These are phyloP conservation scores for Nannizziopsis arthrosporioides DNA, from an alignment of 2,329 filamentous ascomycete genomes.

Conservation along the genomic window DNA sequence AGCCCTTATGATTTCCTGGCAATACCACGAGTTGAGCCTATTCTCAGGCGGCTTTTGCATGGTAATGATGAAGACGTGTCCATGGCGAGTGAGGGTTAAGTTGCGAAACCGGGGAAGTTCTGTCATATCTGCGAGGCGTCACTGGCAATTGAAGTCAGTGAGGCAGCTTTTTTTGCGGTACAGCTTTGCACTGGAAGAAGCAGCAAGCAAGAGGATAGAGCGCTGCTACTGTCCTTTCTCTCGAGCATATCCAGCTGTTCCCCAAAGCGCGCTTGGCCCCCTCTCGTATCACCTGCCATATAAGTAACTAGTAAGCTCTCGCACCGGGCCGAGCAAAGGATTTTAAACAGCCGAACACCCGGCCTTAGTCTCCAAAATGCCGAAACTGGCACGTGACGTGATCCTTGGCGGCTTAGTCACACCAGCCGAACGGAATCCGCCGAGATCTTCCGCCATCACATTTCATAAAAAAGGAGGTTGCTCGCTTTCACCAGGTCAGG, in stretches of 20 bases:
- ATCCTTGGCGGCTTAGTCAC: slow-evolving; percentile 7
- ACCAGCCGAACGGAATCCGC: background rate
- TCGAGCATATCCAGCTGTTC: too few relatives aligned
- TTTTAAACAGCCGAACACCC: slow-evolving; percentile 6
- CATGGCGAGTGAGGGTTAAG: slow-evolving; percentile 37
- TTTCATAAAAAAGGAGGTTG: background rate
- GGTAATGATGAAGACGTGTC: slow-evolving; percentile 42
- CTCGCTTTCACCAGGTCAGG: slow-evolving; percentile 11
- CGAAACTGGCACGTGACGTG: slow-evolving; percentile 3
- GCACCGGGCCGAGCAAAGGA: background rate
- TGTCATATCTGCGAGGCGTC: slow-evolving; percentile 14
- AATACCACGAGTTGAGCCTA: slow-evolving; percentile 35
- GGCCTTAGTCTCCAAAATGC: background rate
- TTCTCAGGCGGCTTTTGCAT: slow-evolving; percentile 46
- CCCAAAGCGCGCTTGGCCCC: background rate
- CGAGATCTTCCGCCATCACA: background rate
- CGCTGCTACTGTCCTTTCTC: too few relatives aligned
- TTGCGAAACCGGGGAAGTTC: slow-evolving; percentile 29
- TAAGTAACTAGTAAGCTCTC: background rate
- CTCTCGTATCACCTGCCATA: background rate
- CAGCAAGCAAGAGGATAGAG: too few relatives aligned
- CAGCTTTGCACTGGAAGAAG: too few relatives aligned
- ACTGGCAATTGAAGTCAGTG: background rate
- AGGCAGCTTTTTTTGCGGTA: too few relatives aligned
- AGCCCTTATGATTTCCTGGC: slow-evolving; percentile 42